phyloP scores from a whole-genome alignment of 1,284 basidiomycete species.

The Golubevia pallescens region DNA sequence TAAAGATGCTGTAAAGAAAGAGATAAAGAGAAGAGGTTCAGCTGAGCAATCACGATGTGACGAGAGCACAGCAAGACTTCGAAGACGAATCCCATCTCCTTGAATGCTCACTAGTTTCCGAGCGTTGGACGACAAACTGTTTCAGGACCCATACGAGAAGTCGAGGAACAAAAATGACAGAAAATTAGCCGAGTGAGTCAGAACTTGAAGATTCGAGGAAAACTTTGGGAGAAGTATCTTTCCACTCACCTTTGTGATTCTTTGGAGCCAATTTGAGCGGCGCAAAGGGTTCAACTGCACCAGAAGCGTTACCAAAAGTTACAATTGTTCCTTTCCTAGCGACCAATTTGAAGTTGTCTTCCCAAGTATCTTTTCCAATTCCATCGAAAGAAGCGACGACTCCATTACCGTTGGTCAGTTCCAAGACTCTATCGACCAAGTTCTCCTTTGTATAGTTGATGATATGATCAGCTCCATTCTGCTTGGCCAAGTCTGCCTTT shows the following conservation, averaged over 20 bases:
- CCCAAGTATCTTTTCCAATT: slow-evolving; percentile 77
- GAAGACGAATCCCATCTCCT: too few relatives aligned
- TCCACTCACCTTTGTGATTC: slow-evolving; percentile 72
- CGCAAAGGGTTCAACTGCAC: slow-evolving; percentile 72
- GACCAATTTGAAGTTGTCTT: slow-evolving; percentile 80
- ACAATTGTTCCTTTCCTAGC: slow-evolving; percentile 70
- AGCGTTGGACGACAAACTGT: slow-evolving; percentile 63
- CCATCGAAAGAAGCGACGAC: slow-evolving; percentile 86
- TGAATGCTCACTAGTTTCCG: slow-evolving; percentile 49
- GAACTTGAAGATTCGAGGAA: slow-evolving; percentile 2
- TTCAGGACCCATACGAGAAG: not conserved
- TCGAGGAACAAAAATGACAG: slow-evolving; percentile 2
- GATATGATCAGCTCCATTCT: slow-evolving; percentile 83
- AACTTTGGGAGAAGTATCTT: slow-evolving; percentile 72
- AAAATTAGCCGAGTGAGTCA: slow-evolving; percentile 2
- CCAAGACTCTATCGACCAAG: slow-evolving; percentile 69
- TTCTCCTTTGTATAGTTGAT: slow-evolving; percentile 76
- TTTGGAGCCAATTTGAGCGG: slow-evolving; percentile 79
- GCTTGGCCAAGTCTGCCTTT: slow-evolving; percentile 83
- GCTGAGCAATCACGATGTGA: too few relatives aligned
- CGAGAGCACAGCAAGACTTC: too few relatives aligned
- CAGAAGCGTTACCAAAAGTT: slow-evolving; percentile 90
- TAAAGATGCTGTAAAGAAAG: slow-evolving; percentile 21
- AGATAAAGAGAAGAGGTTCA: too few relatives aligned
- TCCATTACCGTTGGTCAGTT: slow-evolving; percentile 79